These are phyloP conservation scores for Quercus robur DNA, from an alignment of 306 rosid species.

Conservation along the genomic window DNA sequence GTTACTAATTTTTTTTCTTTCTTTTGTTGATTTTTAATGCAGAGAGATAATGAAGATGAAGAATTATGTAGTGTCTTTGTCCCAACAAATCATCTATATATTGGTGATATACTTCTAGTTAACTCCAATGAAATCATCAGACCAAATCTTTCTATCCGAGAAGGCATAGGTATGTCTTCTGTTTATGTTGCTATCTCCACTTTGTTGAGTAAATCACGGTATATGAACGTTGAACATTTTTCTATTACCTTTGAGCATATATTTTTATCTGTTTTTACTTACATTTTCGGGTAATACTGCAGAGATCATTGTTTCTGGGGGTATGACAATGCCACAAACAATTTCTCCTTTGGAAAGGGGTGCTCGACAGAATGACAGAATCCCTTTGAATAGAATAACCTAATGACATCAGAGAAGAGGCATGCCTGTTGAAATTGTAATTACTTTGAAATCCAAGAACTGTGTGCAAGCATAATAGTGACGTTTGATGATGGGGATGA, in stretches of 20 bases:
- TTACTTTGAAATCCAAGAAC: neutral
- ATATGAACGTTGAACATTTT: neutral
- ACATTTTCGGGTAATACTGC: constrained; percentile 22
- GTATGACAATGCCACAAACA: constrained; percentile 87
- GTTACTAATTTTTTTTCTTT: constrained; percentile 7
- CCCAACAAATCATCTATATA: constrained; percentile 85
- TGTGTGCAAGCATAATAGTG: neutral
- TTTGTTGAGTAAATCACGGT: neutral
- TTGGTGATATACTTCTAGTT: constrained; percentile 79
- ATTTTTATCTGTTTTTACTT: neutral
- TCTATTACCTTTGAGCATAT: neutral
- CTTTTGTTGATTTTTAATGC: constrained; percentile 17
- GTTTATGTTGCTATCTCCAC: neutral
- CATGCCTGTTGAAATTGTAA: neutral
- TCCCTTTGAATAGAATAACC: constrained; percentile 62
- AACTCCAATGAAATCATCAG: constrained; percentile 75
- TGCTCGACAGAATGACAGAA: constrained; percentile 47
- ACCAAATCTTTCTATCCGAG: constrained; percentile 86
- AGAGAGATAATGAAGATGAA: constrained; percentile 81
- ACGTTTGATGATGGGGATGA: neutral
- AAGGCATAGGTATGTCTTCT: constrained; percentile 74
- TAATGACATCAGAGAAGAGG: constrained; percentile 12
- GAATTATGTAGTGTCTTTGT: constrained; percentile 90
- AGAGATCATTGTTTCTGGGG: constrained; percentile 93
- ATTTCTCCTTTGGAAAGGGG: constrained; percentile 64